phyloP scores from a whole-genome alignment of 2,329 filamentous ascomycete species.

The Rutstroemia sp. region DNA sequence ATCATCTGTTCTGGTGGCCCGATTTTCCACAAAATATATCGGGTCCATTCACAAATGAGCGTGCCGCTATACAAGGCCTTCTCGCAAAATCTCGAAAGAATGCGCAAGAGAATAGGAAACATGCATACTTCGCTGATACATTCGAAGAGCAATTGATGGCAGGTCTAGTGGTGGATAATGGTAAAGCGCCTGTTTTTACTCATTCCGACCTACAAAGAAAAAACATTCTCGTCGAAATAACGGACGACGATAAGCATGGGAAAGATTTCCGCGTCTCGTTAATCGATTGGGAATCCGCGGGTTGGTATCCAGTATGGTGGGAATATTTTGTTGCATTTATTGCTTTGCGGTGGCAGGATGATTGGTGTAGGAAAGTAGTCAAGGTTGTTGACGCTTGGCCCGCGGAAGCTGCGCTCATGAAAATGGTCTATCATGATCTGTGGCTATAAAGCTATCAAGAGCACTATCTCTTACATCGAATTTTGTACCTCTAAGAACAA shows the following conservation, averaged over 20 bases:
- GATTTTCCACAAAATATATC: no score
- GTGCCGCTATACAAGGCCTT: no score
- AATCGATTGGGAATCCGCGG: conserved; percentile 17
- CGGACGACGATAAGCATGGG: not conserved
- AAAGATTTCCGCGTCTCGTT: conserved; percentile 8
- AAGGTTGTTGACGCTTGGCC: conserved; percentile 15
- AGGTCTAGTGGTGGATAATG: no score
- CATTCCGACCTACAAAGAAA: conserved; percentile 17
- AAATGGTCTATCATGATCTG: conserved; percentile 13
- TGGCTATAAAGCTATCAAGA: not conserved
- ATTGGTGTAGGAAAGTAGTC: conserved; percentile 14
- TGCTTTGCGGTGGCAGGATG: conserved; percentile 15
- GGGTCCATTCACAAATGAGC: no score
- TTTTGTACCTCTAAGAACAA: no score
- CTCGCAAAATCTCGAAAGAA: no score
- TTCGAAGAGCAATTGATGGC: no score
- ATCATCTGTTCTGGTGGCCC: no score
- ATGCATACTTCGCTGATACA: no score
- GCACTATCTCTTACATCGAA: no score
- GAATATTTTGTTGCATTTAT: conserved; percentile 15
- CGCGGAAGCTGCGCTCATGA: conserved; percentile 11
- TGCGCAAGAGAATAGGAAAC: no score
- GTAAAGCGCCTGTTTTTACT: conserved; percentile 10
- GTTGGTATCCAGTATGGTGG: conserved; percentile 18
- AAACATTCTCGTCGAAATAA: conserved; percentile 12